A percentile compares a stretch with the other conserved stretches of the same genome.
These are phyloP conservation scores for Lagenaria siceraria DNA, from an alignment of 306 rosid genomes.

Conservation along the genomic window DNA sequence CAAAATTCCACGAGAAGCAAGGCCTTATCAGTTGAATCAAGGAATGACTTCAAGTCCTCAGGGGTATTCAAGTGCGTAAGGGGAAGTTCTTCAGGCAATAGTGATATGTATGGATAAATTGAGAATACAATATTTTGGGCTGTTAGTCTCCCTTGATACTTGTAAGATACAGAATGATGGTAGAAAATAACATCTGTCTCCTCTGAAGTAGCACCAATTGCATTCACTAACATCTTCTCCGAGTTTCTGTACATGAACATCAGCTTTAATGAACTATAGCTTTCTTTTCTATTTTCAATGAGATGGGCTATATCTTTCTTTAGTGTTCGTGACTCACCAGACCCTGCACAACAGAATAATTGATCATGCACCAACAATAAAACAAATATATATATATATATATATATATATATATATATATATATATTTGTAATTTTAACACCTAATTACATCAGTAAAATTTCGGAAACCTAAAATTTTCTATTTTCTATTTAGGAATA, in stretches of 20 bases:
- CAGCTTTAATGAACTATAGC: conserved; percentile 40
- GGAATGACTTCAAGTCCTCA: conserved; percentile 31
- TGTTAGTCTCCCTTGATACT: conserved; percentile 49
- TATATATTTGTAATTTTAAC: not conserved
- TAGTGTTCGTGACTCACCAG: conserved; percentile 74
- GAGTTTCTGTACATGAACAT: conserved; percentile 42
- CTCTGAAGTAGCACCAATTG: conserved; percentile 42
- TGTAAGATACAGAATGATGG: conserved; percentile 57
- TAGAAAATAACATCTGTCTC: conserved; percentile 39
- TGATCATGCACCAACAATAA: not conserved
- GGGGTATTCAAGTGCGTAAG: conserved; percentile 29
- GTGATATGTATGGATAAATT: conserved; percentile 23
- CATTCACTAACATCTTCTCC: conserved; percentile 48
- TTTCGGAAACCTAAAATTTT: not conserved
- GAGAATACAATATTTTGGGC: conserved; percentile 45
- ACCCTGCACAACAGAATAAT: conserved; percentile 39
- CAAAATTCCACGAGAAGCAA: conserved; percentile 69
- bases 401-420: no score
- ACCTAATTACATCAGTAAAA: not conserved
- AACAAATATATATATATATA: not conserved
- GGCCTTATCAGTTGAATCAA: conserved; percentile 64
- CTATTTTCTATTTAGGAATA: not conserved
- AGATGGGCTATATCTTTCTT: conserved; percentile 36
- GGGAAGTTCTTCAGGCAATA: conserved; percentile 42
- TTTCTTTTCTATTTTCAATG: conserved; percentile 16